These are phyloP conservation scores for Podila clonocystis DNA, from an alignment of 192 early-diverging fungal species.

Conservation along the genomic window DNA sequence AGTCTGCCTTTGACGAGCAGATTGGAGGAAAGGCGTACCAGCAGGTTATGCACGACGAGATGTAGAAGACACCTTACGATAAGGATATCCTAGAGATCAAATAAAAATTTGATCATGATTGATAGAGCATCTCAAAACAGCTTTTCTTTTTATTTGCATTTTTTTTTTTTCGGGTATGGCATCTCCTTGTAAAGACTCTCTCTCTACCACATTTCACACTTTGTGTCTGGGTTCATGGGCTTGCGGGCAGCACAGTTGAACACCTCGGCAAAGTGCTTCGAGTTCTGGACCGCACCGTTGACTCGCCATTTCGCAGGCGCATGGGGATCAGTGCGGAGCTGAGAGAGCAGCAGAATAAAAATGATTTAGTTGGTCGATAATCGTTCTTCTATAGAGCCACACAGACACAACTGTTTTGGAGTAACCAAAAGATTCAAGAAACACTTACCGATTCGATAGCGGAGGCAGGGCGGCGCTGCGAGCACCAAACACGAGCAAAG, in stretches of 20 bases:
- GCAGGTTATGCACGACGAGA: slow-evolving; percentile 43
- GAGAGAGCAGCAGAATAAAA: not conserved
- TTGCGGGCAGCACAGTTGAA: slow-evolving; percentile 70
- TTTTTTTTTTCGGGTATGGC: too few relatives aligned
- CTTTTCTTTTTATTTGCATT: too few relatives aligned
- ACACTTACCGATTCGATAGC: slow-evolving; percentile 57
- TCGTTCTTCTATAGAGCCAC: not conserved
- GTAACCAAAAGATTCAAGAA: not conserved
- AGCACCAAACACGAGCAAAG: slow-evolving; percentile 79
- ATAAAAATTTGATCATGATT: too few relatives aligned
- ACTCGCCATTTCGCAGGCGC: slow-evolving; percentile 73
- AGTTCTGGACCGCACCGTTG: slow-evolving; percentile 78
- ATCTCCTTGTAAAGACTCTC: not conserved
- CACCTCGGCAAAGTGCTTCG: slow-evolving; percentile 73
- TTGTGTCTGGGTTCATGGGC: slow-evolving; percentile 73
- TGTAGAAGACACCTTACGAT: slow-evolving; percentile 3
- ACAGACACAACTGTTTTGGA: not conserved
- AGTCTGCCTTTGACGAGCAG: slow-evolving; percentile 26
- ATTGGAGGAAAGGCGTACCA: slow-evolving; percentile 6
- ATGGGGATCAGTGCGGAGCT: slow-evolving; percentile 73
- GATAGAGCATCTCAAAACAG: too few relatives aligned
- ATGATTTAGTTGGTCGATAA: not conserved
- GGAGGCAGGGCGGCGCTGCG: slow-evolving; percentile 47
- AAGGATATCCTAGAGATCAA: too few relatives aligned
- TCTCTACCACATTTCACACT: slow-evolving; percentile 63